Percentiles rank a stretch among this genome's conserved stretches.
Evolutionary conservation across 148 eudicot species (phyloP).

Genomic region (Rhododendron vialii): DNA sequence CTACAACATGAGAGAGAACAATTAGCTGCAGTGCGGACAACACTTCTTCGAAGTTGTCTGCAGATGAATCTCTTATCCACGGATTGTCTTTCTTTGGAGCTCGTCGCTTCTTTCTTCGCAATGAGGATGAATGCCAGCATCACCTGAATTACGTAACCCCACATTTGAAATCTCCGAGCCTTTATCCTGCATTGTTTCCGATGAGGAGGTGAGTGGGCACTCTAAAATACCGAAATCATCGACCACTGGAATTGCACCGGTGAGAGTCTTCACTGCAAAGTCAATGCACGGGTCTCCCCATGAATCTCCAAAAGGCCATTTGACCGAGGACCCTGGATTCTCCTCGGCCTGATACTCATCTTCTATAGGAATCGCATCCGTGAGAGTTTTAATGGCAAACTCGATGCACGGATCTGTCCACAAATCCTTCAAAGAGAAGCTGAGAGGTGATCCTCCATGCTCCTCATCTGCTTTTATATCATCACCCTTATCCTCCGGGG

Average conservation of each 20-base stretch:
- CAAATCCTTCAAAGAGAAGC: slow-evolving; percentile 37
- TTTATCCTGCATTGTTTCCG: slow-evolving; percentile 5
- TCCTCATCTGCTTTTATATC: slow-evolving; percentile 19
- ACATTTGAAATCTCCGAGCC: slow-evolving; percentile 8
- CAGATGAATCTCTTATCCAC: not conserved
- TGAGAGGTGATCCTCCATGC: slow-evolving; percentile 21
- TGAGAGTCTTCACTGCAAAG: slow-evolving; percentile 54
- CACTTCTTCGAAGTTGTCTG: not conserved
- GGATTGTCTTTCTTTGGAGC: not conserved
- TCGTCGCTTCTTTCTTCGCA: slow-evolving; percentile 1
- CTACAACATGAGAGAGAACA: not conserved
- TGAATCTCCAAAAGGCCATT: slow-evolving; percentile 18
- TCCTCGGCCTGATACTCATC: slow-evolving; percentile 11
- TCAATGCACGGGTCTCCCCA: slow-evolving; percentile 47
- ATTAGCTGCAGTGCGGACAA: not conserved
- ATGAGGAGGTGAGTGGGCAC: slow-evolving; percentile 20
- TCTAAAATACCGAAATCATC: slow-evolving; percentile 9
- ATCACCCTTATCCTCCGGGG: slow-evolving; percentile 9
- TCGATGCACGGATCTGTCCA: slow-evolving; percentile 81
- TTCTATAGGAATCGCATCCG: slow-evolving; percentile 41
- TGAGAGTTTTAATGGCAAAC: slow-evolving; percentile 84
- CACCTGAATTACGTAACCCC: slow-evolving; percentile 11
- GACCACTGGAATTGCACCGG: slow-evolving; percentile 28
- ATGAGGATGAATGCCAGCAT: not conserved
- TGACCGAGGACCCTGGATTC: not conserved